Evolutionary conservation across 2,329 filamentous ascomycete species (phyloP).

Genomic region (Chrysoporthe deuterocubensis): DNA sequence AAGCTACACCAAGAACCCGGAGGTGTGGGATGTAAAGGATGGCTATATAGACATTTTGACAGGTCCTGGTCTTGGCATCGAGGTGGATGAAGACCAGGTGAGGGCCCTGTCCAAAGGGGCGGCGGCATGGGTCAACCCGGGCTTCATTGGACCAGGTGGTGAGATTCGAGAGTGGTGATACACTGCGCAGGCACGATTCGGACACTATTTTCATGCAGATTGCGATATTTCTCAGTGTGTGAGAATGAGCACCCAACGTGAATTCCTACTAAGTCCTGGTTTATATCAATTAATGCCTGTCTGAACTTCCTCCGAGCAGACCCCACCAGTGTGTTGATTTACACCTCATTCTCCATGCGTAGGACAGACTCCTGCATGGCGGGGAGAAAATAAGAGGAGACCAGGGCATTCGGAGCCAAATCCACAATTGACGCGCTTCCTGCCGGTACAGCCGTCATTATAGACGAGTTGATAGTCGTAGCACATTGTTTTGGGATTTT

Average conservation of each 20-base stretch:
- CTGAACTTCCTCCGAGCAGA: too few species aligned
- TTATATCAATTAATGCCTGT: too few species aligned
- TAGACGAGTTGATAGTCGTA: too few species aligned
- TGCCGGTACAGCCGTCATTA: too few species aligned
- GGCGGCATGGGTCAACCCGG: conserved; percentile 61
- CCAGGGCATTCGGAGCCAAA: too few species aligned
- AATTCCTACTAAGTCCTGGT: too few species aligned
- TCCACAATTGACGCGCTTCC: too few species aligned
- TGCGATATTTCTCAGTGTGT: not conserved
- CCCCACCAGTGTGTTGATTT: too few species aligned
- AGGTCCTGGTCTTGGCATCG: conserved; percentile 62
- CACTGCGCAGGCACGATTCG: not conserved
- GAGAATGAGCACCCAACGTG: not conserved
- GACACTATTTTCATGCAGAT: not conserved
- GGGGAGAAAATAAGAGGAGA: too few species aligned
- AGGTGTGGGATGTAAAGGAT: conserved; percentile 61
- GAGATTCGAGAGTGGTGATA: conserved; percentile 66
- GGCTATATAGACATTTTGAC: conserved; percentile 59
- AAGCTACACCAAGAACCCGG: conserved; percentile 61
- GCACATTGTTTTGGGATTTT: too few species aligned
- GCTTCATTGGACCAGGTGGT: conserved; percentile 67
- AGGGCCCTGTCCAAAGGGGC: conserved; percentile 54
- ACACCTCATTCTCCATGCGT: too few species aligned
- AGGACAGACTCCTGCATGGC: too few species aligned
- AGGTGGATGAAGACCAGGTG: conserved; percentile 65